A percentile compares a stretch with the other conserved stretches of the same genome.
Evolutionary conservation across 768 basidiomycete genomes (phyloP).

Genomic region (Pleurotus tuoliensis): DNA sequence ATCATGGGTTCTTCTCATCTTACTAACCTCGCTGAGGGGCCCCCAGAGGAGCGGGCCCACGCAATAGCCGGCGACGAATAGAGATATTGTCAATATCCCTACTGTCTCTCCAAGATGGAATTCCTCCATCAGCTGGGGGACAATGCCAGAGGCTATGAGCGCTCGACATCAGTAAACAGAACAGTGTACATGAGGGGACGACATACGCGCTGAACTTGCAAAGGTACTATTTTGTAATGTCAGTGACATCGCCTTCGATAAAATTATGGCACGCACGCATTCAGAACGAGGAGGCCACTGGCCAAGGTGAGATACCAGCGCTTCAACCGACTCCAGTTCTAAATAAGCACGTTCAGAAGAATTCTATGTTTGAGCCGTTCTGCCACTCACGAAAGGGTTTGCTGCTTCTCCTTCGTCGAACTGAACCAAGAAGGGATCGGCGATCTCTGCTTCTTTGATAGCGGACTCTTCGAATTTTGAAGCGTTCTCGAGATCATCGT

Average conservation of each 20-base stretch:
- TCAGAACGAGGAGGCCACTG: constrained; percentile 48
- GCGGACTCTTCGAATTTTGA: neutral
- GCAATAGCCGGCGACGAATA: constrained; percentile 69
- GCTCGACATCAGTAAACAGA: neutral
- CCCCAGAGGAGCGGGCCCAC: constrained; percentile 62
- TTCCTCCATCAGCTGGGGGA: constrained; percentile 36
- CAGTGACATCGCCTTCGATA: neutral
- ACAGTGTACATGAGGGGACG: neutral
- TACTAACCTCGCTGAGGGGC: constrained; percentile 26
- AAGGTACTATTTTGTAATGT: constrained; percentile 42
- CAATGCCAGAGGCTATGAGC: constrained; percentile 40
- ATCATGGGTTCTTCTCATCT: constrained; percentile 24
- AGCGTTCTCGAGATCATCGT: constrained; percentile 7
- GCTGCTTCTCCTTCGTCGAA: constrained; percentile 36
- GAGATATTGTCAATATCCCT: constrained; percentile 50
- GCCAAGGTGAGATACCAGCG: constrained; percentile 52
- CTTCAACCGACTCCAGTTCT: constrained; percentile 47
- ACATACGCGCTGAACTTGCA: constrained; percentile 53
- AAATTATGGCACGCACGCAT: constrained; percentile 36
- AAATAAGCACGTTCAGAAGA: neutral
- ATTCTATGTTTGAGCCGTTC: constrained; percentile 1
- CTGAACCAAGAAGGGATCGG: constrained; percentile 30
- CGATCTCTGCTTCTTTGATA: constrained; percentile 6
- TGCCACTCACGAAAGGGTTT: constrained; percentile 40
- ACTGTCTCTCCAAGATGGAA: constrained; percentile 50